A percentile compares a stretch with the other conserved stretches of the same genome.
Evolutionary conservation across 2,329 filamentous ascomycete species (phyloP).

Genomic region (Drechmeria coniospora): DNA sequence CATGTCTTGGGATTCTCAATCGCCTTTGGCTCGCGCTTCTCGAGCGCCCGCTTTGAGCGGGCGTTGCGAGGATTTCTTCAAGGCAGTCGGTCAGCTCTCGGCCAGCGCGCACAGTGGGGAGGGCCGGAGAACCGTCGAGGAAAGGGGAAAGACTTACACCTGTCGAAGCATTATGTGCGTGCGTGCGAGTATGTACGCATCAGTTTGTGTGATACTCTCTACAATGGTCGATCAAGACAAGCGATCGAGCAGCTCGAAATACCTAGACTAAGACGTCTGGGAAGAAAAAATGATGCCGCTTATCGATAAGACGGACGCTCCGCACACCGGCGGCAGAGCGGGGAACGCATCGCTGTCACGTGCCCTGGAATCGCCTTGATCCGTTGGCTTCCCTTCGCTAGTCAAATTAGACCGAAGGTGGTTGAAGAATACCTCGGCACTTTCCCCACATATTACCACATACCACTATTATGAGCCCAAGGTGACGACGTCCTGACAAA

Average conservation of each 20-base stretch:
- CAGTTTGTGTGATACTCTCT: too few relatives aligned
- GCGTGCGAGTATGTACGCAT: too few relatives aligned
- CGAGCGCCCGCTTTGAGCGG: conserved; percentile 86
- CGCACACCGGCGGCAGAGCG: conserved; percentile 1
- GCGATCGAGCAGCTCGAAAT: too few relatives aligned
- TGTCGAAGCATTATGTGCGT: conserved; percentile 28
- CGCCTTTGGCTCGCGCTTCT: conserved; percentile 79
- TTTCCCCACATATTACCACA: too few relatives aligned
- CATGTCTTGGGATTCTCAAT: conserved; percentile 82
- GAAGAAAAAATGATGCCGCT: conserved; percentile 13
- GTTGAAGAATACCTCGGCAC: conserved; percentile 10
- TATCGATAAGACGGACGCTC: conserved; percentile 26
- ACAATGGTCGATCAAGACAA: too few relatives aligned
- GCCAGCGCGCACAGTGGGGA: too few relatives aligned
- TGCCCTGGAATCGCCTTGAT: too few relatives aligned
- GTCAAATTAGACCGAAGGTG: conserved; percentile 2
- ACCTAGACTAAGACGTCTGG: too few relatives aligned
- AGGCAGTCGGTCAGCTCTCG: conserved; percentile 1
- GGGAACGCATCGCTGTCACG: conserved; percentile 19
- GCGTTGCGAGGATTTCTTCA: conserved; percentile 55
- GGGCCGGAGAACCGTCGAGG: neutral
- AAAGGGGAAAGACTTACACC: conserved; percentile 21
- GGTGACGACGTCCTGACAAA: conserved; percentile 7
- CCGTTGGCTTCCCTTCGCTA: too few relatives aligned
- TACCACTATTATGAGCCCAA: too few relatives aligned